Evolutionary conservation across 768 basidiomycete genomes (phyloP).

Genomic region (Naganishia onofrii): DNA sequence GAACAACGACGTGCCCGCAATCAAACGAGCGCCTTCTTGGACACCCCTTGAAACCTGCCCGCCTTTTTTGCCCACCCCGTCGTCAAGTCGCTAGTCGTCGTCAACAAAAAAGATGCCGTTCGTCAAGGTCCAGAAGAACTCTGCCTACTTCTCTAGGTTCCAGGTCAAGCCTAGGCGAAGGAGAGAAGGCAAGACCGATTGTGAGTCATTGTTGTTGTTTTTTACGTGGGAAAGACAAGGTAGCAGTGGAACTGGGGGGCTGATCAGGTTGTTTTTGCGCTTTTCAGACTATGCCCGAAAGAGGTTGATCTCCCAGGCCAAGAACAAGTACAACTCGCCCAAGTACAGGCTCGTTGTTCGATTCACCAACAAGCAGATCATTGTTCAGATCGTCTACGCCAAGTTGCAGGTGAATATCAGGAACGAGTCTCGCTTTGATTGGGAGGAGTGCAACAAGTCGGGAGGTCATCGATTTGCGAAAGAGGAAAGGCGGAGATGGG

Average conservation of each 20-base stretch:
- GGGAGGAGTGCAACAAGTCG: neutral
- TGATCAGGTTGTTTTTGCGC: constrained; percentile 21
- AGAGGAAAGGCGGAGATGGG: too few relatives aligned
- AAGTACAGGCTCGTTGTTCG: constrained; percentile 77
- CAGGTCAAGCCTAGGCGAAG: constrained; percentile 57
- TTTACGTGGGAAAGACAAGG: too few relatives aligned
- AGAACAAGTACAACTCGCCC: constrained; percentile 99
- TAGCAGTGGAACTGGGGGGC: neutral
- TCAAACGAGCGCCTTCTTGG: neutral
- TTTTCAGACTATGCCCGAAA: constrained; percentile 81
- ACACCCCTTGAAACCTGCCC: neutral
- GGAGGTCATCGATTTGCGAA: neutral
- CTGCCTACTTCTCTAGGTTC: constrained; percentile 81
- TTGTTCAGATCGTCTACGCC: constrained; percentile 85
- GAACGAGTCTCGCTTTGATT: constrained; percentile 1
- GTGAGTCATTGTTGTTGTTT: constrained; percentile 51
- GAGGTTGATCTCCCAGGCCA: constrained; percentile 93
- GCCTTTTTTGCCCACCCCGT: constrained; percentile 9
- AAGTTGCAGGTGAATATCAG: constrained; percentile 59
- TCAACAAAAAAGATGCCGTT: constrained; percentile 65
- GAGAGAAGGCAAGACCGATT: constrained; percentile 98
- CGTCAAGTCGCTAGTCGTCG: constrained; percentile 2
- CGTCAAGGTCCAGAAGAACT: constrained; percentile 94
- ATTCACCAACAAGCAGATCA: constrained; percentile 95
- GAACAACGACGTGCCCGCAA: neutral